Conservation (phyloP, 2,329 filamentous ascomycete species). For the Neurospora sp. region DNA sequence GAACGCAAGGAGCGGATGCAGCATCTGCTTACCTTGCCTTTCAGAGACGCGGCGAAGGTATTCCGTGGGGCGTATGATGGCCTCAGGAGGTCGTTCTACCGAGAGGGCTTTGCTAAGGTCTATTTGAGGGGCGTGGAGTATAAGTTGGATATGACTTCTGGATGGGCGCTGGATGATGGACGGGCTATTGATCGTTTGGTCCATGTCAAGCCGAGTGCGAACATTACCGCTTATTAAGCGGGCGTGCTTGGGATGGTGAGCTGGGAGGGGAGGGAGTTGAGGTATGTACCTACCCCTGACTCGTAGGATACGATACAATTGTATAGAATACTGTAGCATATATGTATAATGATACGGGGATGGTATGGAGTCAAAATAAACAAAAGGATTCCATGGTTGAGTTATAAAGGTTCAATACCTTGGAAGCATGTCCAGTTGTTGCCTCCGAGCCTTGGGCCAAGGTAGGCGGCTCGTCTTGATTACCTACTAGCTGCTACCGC, state of each 20-base stretch:
- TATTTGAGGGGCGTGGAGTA: conserved; percentile 36
- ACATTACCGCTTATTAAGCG: not conserved
- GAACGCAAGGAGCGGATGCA: conserved; percentile 41
- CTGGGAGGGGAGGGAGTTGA: not conserved
- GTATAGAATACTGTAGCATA: not conserved
- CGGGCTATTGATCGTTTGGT: conserved; percentile 47
- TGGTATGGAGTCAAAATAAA: not conserved
- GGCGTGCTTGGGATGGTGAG: not conserved
- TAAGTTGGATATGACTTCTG: conserved; percentile 48
- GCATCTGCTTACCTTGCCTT: conserved; percentile 47
- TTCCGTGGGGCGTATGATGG: conserved; percentile 32
- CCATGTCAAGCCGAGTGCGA: conserved; percentile 19
- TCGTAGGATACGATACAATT: not conserved
- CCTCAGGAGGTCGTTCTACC: conserved; percentile 40
- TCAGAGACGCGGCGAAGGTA: conserved; percentile 38
- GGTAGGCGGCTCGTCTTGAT: not conserved
- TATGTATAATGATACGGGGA: not conserved
- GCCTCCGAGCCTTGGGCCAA: not conserved
- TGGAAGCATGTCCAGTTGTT: not conserved
- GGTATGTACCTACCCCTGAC: not conserved
- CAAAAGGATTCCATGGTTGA: not conserved
- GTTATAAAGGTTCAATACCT: not conserved
- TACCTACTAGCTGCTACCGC: conserved; percentile 14
- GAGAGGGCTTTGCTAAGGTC: conserved; percentile 46
- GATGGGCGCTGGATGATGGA: conserved; percentile 50